A percentile compares a stretch with the other conserved stretches of the same genome.
phyloP scores from a whole-genome alignment of 495 filamentous ascomycete genomes.

The Daldinia bambusicola region DNA sequence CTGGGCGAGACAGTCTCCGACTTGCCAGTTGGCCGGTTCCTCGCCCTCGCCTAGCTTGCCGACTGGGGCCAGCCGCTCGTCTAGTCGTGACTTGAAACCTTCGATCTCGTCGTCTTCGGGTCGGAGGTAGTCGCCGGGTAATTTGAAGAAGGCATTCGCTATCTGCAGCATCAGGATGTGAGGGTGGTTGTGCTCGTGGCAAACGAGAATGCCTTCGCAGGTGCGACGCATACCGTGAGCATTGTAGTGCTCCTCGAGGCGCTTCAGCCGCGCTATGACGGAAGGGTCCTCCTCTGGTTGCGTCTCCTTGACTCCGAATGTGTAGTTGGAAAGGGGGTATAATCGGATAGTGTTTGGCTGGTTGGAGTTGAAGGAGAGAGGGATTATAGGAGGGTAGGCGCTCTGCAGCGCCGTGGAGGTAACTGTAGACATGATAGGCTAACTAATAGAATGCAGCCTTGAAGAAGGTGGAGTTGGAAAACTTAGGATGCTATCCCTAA shows the following conservation, averaged over 20 bases:
- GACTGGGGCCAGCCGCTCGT: slow-evolving; percentile 91
- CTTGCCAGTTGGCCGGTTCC: slow-evolving; percentile 90
- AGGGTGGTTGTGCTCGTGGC: slow-evolving; percentile 98
- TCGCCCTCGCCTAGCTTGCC: slow-evolving; percentile 87
- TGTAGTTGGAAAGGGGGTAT: slow-evolving; percentile 97
- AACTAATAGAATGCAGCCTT: not conserved
- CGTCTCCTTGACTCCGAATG: slow-evolving; percentile 96
- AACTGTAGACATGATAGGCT: slow-evolving; percentile 76
- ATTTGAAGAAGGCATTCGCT: slow-evolving; percentile 98
- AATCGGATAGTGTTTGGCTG: slow-evolving; percentile 92
- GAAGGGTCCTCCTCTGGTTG: slow-evolving; percentile 98
- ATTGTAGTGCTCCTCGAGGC: slow-evolving; percentile 93
- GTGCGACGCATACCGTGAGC: slow-evolving; percentile 95
- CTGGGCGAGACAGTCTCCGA: slow-evolving; percentile 92
- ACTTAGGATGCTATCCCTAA: not conserved
- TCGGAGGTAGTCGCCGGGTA: slow-evolving; percentile 95
- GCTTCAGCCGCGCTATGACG: slow-evolving; percentile 88
- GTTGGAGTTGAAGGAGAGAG: slow-evolving; percentile 84
- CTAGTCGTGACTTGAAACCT: slow-evolving; percentile 90
- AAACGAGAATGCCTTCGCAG: slow-evolving; percentile 95
- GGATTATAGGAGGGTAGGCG: slow-evolving; percentile 78
- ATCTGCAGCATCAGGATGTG: slow-evolving; percentile 99
- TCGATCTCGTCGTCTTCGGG: slow-evolving; percentile 89
- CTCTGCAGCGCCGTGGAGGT: slow-evolving; percentile 75
- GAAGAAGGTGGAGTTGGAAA: not conserved